Base-by-base conservation (phyloP, 805 yeast genomes). In the Ogataea parapolymorpha region DNA sequence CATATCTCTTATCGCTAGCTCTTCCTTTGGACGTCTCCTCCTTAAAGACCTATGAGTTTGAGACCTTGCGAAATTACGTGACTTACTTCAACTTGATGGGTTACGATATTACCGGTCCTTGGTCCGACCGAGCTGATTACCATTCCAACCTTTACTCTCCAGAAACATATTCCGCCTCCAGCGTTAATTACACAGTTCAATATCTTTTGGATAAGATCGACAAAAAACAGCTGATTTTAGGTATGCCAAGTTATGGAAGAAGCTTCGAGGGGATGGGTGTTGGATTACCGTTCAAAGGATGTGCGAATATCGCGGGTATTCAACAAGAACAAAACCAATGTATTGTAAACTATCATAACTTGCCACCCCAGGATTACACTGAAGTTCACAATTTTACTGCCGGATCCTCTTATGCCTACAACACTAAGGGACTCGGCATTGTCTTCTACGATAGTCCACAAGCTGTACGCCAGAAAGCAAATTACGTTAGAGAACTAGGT, bases 41-140 rank as follows among this genome's bases (percentile, higher is more conserved):
- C 39, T 55, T 80, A 13, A 37, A 51, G 3, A 46, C 59, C 5
- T 65, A 82, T 38, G 61, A 72, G 5, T 53, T 89, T 2, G 37
- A 47, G 1, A 71, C 70, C n/a, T 71, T 91, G 74, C 82, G 82
- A 49, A 55, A 58, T 17, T 70, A 71, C 50, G 55, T 93, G 13
- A 66, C 78, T 14, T 77, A 78, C 50, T 89, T 90, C 84, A 90
- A 91, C 58, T 59, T 93, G 44, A 91, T 91, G 98, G 79, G 93
- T 14, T 91, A 93, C 60, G 98, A 93, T 59, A 85, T 81, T 52
- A 65, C 80, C 2, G 98, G 97, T 0, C 68, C 75, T 7, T 87
- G 95, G 95, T 79, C 86, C 1, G 53, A 59, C 0, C 48, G 34
- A 3, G 75, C 82, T 0, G 82, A 74, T 2, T 83, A 77, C 55